Evolutionary conservation across 169 alveolate genomes (phyloP).

Genomic region (Cystoisospora suis): DNA sequence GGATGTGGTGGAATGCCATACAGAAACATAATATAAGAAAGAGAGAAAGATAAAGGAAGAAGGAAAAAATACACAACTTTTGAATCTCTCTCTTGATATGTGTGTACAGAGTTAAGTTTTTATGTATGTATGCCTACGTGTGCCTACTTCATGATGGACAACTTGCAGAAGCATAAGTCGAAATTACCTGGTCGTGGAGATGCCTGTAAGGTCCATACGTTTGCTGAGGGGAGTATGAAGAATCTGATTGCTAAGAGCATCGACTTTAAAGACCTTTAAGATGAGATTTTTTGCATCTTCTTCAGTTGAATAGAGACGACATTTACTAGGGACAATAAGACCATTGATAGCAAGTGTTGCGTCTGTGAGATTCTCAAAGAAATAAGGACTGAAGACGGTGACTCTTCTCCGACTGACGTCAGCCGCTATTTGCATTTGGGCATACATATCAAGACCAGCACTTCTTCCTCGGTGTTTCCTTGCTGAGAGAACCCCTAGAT

Average conservation of each 20-base stretch:
- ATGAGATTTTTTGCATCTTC: conserved; percentile 72
- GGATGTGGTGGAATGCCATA: too few species aligned
- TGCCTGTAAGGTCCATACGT: conserved; percentile 73
- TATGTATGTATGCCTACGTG: neutral
- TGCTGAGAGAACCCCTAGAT: neutral
- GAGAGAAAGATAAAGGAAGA: neutral
- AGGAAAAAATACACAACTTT: neutral
- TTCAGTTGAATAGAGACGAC: conserved; percentile 76
- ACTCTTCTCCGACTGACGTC: conserved; percentile 75
- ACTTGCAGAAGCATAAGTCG: neutral
- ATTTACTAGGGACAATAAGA: conserved; percentile 71
- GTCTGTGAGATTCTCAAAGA: conserved; percentile 75
- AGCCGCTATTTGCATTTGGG: conserved; percentile 71
- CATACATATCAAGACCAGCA: conserved; percentile 51
- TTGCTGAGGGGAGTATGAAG: conserved; percentile 72
- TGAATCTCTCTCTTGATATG: neutral
- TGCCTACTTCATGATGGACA: neutral
- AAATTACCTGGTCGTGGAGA: conserved; percentile 67
- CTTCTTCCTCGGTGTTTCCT: conserved; percentile 48
- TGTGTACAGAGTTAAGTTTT: neutral
- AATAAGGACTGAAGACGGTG: conserved; percentile 73
- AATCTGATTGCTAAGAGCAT: conserved; percentile 66
- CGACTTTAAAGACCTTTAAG: conserved; percentile 70
- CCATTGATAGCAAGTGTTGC: conserved; percentile 71
- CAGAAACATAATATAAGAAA: neutral